These are phyloP conservation scores for Rhinocladiella mackenziei DNA, from an alignment of 2,329 filamentous ascomycete genomes.

Conservation along the genomic window DNA sequence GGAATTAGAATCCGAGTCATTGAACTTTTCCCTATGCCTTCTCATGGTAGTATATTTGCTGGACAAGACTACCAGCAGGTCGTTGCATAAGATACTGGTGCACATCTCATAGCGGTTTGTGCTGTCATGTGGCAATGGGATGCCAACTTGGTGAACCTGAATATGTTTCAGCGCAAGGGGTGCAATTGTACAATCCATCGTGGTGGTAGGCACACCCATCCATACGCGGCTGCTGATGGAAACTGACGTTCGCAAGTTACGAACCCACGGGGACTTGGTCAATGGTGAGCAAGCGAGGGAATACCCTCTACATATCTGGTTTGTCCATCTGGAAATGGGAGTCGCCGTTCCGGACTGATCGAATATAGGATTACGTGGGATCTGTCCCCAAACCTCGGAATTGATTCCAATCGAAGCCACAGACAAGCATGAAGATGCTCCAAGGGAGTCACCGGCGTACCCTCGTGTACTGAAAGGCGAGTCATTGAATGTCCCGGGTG, in stretches of 20 bases:
- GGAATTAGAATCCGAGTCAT: no score
- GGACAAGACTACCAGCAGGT: neutral
- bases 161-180: neutral
- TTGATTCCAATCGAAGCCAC: neutral
- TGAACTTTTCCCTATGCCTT: no score
- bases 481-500: neutral
- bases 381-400: neutral
- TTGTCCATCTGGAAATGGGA: neutral
- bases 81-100: neutral
- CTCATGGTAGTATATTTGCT: neutral
- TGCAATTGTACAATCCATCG: conserved; percentile 2
- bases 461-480: conserved; percentile 2
- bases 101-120: neutral
- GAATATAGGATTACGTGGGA: neutral
- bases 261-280: conserved; percentile 1
- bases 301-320: conserved; percentile 3
- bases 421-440: neutral
- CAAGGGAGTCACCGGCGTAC: neutral
- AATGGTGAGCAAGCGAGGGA: conserved; percentile 2
- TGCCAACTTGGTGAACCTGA: neutral
- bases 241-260: neutral
- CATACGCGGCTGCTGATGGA: neutral
- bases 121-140: neutral
- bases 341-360: neutral
- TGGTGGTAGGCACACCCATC: neutral